Evolutionary conservation across 2,329 filamentous ascomycete genomes (phyloP), one percentile per base, ranked within the genome.

Genomic region (Cercospora janseana): DNA sequence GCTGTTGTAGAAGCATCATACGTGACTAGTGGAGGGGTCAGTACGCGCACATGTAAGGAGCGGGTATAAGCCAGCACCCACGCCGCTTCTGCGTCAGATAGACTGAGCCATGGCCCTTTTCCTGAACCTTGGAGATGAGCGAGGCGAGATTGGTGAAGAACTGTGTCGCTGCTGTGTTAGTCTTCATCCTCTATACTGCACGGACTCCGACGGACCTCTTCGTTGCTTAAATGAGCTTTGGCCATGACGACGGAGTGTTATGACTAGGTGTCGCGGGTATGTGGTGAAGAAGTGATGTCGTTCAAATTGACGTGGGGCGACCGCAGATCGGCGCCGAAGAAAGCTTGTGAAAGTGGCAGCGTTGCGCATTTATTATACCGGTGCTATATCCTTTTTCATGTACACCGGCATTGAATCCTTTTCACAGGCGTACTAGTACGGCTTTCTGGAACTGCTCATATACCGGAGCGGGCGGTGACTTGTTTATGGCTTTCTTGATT

Each of bases 41-140:
- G 15, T 44, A 40, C 21, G 12, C 34, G 59, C 34, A 54, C 46
- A 13, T n/a, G 28, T 13, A 16, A 20, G 13, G 10, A 6, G 13
- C 15, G 8, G 24, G 12, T 5, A 18, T 23, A 16, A n/a, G n/a
- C n/a, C n/a, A n/a, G n/a, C 32, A 46, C 34, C 46, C 76, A 87
- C 86, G 70, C 71, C 87, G 79, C 68, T 92, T 92, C 66, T 94
- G 88, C 44, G 80, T 85, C 51, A 94, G 75, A 69, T 81, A 85
- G 58, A 94, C 75, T 43, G 83, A 82, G 61, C 87, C 87, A 69
- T 89, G 85, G 62, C 85, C 80, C 67, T 83, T 83, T 63, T 79
- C 76, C 64, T 85, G 85, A 55, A 79, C 79, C 57, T 77, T 69
- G 55, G 80, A 76, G 71, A 93, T 87, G 57, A 92, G 81, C 62